phyloP scores from a whole-genome alignment of 2,329 filamentous ascomycete genomes.

The Trichophyton simii region DNA sequence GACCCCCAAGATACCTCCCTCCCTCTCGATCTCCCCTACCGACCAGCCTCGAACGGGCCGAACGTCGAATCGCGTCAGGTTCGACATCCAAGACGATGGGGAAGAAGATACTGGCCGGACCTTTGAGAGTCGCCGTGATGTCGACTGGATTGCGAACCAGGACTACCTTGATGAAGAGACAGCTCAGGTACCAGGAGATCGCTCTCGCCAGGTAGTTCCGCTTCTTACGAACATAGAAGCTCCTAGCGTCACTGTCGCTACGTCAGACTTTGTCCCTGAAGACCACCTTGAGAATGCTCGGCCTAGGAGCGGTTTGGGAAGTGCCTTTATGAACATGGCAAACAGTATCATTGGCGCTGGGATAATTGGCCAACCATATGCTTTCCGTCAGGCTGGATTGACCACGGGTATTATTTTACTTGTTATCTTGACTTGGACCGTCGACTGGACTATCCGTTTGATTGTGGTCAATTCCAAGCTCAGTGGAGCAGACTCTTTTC shows the following conservation, averaged over 20 bases:
- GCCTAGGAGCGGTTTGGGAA: constrained; percentile 72
- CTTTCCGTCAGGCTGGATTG: constrained; percentile 84
- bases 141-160: constrained; percentile 44
- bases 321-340: constrained; percentile 99
- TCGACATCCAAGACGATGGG: constrained; percentile 42
- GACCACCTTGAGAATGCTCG: constrained; percentile 50
- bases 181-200: constrained; percentile 26
- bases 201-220: constrained; percentile 45
- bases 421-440: constrained; percentile 62
- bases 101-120: constrained; percentile 17
- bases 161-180: constrained; percentile 43
- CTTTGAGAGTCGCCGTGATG: constrained; percentile 17
- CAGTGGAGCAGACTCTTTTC: constrained; percentile 84
- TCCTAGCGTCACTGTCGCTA: constrained; percentile 62
- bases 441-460: constrained; percentile 96
- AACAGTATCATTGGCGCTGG: constrained; percentile 85
- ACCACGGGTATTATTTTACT: constrained; percentile 67
- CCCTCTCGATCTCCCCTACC: constrained; percentile 29
- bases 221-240: constrained; percentile 74
- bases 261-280: constrained; percentile 43
- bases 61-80: constrained; percentile 62
- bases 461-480: constrained; percentile 98
- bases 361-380: constrained; percentile 79
- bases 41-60: constrained; percentile 48
- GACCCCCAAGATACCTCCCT: constrained; percentile 26